Evolutionary conservation across 805 yeast genomes (phyloP), one percentile per base, ranked within the genome.

Genomic region (Candida suzukii): DNA sequence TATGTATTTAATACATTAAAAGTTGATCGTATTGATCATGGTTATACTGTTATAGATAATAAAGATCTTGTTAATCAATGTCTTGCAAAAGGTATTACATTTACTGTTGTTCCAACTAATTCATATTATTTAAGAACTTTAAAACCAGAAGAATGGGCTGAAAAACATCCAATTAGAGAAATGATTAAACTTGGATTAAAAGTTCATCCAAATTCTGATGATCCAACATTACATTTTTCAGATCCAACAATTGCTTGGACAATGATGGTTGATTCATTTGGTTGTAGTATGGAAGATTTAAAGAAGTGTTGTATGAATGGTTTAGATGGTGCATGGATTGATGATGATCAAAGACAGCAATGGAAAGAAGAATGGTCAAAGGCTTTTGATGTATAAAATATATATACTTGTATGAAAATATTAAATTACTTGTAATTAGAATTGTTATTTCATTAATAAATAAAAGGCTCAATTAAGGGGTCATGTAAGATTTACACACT

Each of bases 91-190:
- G 41, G 45, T 20, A 45, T 46, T 4, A 41, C 54, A 1, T 52
- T 57, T 42, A 56, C 60, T 6, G 63, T 58, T 26, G 62, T 58
- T 32, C 62, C 61, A n/a, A 54, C 60, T 4, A 57, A 58, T 41
- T 56, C 62, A 14, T 58, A 58, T 44, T 58, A 57, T 37, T 38
- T 58, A 37, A 45, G 62, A 31, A 50, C 53, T 8, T 44, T 56
- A 12, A 42, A 48, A 13, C 56, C 53, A n/a, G 53, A 48, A 9
- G 56, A 56, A 40, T 58, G 63, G 63, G 58, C 61, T 4, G 19
- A 38, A 12, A 54, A 54, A 39, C 63, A 58, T 40, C 63, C 61
- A 6, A 58, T 58, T 25, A 38, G 61, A 21, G 34, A 46, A 39
- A 58, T 58, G 63, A 49, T 55, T 16, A 40, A 45, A 41, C 43